phyloP scores from a whole-genome alignment of 495 filamentous ascomycete genomes.

The Penicillium simplicissimum region DNA sequence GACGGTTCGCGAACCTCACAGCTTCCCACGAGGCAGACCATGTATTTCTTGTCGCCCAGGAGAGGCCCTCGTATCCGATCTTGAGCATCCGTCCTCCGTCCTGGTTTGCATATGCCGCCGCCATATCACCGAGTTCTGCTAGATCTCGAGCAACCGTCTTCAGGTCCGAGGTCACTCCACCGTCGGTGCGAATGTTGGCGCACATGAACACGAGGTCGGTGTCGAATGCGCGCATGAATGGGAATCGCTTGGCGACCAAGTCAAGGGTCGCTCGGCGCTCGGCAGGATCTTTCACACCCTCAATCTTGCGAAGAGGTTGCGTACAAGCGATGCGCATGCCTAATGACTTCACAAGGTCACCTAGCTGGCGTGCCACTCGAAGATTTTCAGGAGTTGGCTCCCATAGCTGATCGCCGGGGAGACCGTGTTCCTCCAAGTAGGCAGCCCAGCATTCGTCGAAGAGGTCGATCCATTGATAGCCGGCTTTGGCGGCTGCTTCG shows the following conservation, averaged over 20 bases:
- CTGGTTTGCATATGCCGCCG: conserved; percentile 23
- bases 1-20: conserved; percentile 53
- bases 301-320: conserved; percentile 35
- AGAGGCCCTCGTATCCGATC: conserved; percentile 45
- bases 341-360: conserved; percentile 29
- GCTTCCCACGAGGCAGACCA: conserved; percentile 64
- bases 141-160: conserved; percentile 32
- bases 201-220: conserved; percentile 41
- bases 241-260: conserved; percentile 36
- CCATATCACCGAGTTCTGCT: conserved; percentile 36
- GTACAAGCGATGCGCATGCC: conserved; percentile 38
- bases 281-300: conserved; percentile 28
- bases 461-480: conserved; percentile 38
- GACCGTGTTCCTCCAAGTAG: conserved; percentile 31
- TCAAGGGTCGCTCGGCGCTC: conserved; percentile 26
- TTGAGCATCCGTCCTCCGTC: conserved; percentile 33
- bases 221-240: conserved; percentile 40
- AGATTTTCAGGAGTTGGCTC: conserved; percentile 32
- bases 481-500: conserved; percentile 32
- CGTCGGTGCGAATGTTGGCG: conserved; percentile 34
- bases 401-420: conserved; percentile 31
- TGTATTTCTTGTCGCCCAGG: conserved; percentile 63
- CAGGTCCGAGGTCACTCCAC: conserved; percentile 33
- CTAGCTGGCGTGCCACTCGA: conserved; percentile 29
- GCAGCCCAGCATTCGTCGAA: conserved; percentile 44